Evolutionary conservation across 73 alveolate genomes (phyloP), one percentile per base, ranked within the genome.

Genomic region (Halteria grandinella): DNA sequence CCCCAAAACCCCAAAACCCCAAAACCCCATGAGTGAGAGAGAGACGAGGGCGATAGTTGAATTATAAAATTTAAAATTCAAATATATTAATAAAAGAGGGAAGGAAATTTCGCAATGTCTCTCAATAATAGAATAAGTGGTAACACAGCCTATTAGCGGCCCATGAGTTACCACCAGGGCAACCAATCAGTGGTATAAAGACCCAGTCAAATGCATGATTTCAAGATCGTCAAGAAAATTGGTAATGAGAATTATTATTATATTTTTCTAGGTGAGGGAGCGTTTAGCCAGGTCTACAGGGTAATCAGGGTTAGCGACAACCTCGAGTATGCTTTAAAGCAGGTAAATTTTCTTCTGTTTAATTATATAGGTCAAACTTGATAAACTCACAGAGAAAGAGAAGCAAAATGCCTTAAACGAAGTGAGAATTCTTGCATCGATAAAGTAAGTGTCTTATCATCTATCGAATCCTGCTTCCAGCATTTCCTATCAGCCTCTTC

Each of bases 361-460:
- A 34, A 36, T 20, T n/a, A 12, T 7, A 1, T 28, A 60, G 60
- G 88, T 75, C 0, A 36, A 54, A 29, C 29, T 75, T 37, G 59
- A 71, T 8, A 62, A 62, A 20, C 32, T 75, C 39, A 39, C 71
- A 25, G 84, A 70, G 11, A 79, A 79, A 39, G 89, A 79, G 34
- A 52, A 54, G 59, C 41, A 64, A 69, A 79, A 79, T 69, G 89
- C 89, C 15, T 28, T 79, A 27, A 79, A 79, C 29, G 89, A 79
- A 51, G 83, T 79, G 14, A 40, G 89, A 50, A 79, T 79, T 43
- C 77, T 79, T 3, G 89, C 89, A 0, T 79, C 89, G 2, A 58
- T 79, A 25, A 27, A 79, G 84, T 62, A 62, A 62, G 78, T 39
- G 7, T 7, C 17, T 54, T n/a, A 57, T 57, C 29, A 57, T 20